Percentiles rank a stretch among this genome's conserved stretches.
Evolutionary conservation across 805 yeast species (phyloP).

Genomic region (Pichia nanzhaoensis): DNA sequence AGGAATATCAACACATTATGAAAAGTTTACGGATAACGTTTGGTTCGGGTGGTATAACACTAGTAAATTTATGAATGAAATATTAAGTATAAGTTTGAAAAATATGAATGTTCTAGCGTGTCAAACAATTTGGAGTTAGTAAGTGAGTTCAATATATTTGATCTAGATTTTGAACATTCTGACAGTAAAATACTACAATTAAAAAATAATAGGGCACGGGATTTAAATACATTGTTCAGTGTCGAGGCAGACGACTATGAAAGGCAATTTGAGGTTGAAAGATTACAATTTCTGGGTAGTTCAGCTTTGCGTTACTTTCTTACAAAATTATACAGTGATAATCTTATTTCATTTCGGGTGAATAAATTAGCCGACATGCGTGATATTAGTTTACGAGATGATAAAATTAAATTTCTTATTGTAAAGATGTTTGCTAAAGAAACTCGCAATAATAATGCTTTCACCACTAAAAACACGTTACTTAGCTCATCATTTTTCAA

Average conservation of each 20-base stretch:
- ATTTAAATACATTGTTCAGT: background rate
- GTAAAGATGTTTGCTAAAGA: no score
- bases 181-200: background rate
- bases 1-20: background rate
- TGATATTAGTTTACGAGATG: background rate
- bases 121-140: no score
- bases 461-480: no score
- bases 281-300: conserved; percentile 1
- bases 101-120: background rate
- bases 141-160: background rate
- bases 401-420: background rate
- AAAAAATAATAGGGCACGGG: background rate
- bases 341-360: background rate
- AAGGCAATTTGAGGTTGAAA: background rate
- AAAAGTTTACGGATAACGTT: background rate
- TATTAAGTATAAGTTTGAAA: background rate
- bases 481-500: no score
- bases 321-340: background rate
- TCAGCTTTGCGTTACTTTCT: conserved; percentile 2
- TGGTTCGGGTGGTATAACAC: conserved; percentile 3
- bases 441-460: no score
- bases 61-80: background rate
- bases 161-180: background rate
- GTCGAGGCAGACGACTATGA: background rate
- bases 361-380: background rate